Evolutionary conservation across 2,329 filamentous ascomycete species (phyloP).

Genomic region (Calonectria leucothoes): DNA sequence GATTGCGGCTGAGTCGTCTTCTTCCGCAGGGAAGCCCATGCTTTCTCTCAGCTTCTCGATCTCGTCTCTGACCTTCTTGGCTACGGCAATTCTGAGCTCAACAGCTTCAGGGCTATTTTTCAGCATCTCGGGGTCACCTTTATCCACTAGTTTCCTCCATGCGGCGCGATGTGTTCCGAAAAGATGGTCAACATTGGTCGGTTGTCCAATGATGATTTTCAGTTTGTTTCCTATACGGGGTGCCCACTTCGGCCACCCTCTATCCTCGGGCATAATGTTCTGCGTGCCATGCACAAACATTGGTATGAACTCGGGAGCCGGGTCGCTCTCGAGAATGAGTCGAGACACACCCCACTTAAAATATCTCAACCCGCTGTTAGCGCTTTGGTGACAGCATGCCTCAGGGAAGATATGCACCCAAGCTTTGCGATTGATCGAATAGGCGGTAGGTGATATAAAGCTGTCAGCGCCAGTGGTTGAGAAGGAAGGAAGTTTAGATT

Average conservation of each 20-base stretch:
- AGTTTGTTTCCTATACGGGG: slow-evolving; percentile 80
- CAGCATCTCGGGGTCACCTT: slow-evolving; percentile 59
- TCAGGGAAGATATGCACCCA: slow-evolving; percentile 99
- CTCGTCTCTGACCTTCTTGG: slow-evolving; percentile 80
- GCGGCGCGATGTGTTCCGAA: slow-evolving; percentile 82
- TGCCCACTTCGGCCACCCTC: slow-evolving; percentile 82
- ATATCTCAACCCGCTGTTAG: slow-evolving; percentile 84
- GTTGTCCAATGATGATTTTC: slow-evolving; percentile 82
- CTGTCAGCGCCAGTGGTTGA: slow-evolving; percentile 74
- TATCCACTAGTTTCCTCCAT: slow-evolving; percentile 76
- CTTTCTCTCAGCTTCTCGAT: slow-evolving; percentile 81
- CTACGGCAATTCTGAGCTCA: slow-evolving; percentile 79
- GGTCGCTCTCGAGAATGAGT: slow-evolving; percentile 89
- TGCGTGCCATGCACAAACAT: slow-evolving; percentile 96
- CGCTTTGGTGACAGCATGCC: slow-evolving; percentile 91
- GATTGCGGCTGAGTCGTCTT: slow-evolving; percentile 80
- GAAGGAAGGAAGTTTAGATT: slow-evolving; percentile 59
- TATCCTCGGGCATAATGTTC: slow-evolving; percentile 86
- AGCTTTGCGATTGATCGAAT: slow-evolving; percentile 74
- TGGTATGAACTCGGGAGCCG: slow-evolving; percentile 88
- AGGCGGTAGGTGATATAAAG: slow-evolving; percentile 79
- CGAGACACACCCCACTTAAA: slow-evolving; percentile 98
- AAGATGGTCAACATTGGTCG: slow-evolving; percentile 75
- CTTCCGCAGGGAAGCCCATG: slow-evolving; percentile 78
- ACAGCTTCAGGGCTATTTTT: slow-evolving; percentile 71